A percentile compares a stretch with the other conserved stretches of the same genome.
phyloP scores from a whole-genome alignment of 306 rosid species.

The Trifolium dubium region DNA sequence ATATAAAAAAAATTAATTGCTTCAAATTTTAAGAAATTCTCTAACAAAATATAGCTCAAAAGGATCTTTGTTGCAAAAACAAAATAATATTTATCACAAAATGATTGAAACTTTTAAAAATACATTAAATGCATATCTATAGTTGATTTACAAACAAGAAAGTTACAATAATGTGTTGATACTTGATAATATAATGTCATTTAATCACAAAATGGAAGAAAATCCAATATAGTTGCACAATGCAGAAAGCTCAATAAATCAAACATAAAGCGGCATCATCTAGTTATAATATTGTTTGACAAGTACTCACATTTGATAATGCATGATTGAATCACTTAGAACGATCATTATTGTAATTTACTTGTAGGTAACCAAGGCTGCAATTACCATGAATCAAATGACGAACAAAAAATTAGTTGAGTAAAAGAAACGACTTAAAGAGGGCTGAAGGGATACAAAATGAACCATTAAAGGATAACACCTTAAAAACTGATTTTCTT shows the following conservation, averaged over 20 bases:
- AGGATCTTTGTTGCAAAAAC: too few species aligned
- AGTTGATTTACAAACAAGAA: not conserved
- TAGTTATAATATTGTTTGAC: not conserved
- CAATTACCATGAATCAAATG: conserved; percentile 40
- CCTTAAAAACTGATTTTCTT: not conserved
- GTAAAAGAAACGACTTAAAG: conserved; percentile 18
- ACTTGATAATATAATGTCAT: conserved; percentile 11
- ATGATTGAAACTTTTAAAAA: not conserved
- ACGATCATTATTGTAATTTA: conserved; percentile 94
- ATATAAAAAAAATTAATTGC: too few species aligned
- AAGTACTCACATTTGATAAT: conserved; percentile 77
- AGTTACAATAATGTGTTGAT: conserved; percentile 3
- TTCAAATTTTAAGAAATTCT: too few species aligned
- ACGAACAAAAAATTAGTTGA: conserved; percentile 9
- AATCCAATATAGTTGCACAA: not conserved
- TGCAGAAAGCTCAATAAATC: not conserved
- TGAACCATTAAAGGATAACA: conserved; percentile 16
- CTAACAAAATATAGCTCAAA: too few species aligned
- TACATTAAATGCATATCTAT: not conserved
- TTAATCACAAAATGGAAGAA: conserved; percentile 22
- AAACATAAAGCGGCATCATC: not conserved
- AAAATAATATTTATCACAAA: too few species aligned
- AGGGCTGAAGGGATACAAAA: not conserved
- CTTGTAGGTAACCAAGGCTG: conserved; percentile 99
- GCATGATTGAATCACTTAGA: conserved; percentile 80